Base-by-base conservation (phyloP, 768 basidiomycete species). In the Rhodosporidiobolus sp. region DNA sequence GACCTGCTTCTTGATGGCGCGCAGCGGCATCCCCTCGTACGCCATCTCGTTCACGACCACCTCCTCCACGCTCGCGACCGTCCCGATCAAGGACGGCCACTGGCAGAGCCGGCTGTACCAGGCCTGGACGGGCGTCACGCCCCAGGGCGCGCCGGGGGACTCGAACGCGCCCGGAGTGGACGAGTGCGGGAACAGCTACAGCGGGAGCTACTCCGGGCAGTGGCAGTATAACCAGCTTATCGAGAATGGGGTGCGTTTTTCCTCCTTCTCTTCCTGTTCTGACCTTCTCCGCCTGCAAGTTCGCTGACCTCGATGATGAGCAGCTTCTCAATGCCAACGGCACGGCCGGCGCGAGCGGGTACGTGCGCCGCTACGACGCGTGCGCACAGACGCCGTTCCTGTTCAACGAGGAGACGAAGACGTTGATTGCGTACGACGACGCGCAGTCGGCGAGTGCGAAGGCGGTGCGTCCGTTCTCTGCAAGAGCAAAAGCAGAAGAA, bases 361-460 rank as follows among this genome's bases (percentile, higher is more conserved):
- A 54, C 64, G 45, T 22, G 28, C 63, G 74, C 19, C 38, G 50
- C 56, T 75, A n/a, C 26, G 74, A 75, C 56, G 14, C 16, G 16
- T 75, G 74, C 67, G 58, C 74, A 0, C 34, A 59, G 59, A 69
- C 74, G 3, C 74, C 74, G 4, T 75, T 71, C 67, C 70, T 75
- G 26, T 75, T 71, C 69, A 69, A 72, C 67, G 34, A 59, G 9
- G 20, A 5, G 10, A 65, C 45, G 53, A 45, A 49, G 22, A 45
- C 65, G 11, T 50, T 71, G 58, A 71, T 75, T 55, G 32, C 55
- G 28, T 75, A 75, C 67, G 74, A 75, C 17, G 74, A 72, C n/a
- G 54, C 56, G 1, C 35, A 59, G 43, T 38, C 32, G 1, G 67
- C 46, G 2, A 43, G 30, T 2, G 17, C 49, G 38, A 72, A 75